Conservation (phyloP, 805 yeast genomes). For the baker's yeast (Saccharomyces cerevisiae) region DNA sequence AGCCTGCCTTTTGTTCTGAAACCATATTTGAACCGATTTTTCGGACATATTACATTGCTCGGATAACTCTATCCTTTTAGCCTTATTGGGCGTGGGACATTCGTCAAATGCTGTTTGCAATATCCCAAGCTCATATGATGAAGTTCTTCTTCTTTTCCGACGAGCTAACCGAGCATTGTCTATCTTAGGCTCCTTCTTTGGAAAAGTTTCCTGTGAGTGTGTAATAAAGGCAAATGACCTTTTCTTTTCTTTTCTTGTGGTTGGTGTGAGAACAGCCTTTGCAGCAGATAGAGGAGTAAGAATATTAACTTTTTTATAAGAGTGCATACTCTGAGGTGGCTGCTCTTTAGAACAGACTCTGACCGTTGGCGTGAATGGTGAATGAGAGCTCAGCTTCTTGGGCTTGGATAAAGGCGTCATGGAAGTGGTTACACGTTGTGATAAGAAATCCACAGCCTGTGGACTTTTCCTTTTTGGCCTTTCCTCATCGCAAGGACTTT, state of each 20-base stretch:
- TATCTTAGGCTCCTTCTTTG: slow-evolving; percentile 65
- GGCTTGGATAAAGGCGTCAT: background rate
- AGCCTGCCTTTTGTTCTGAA: slow-evolving; percentile 87
- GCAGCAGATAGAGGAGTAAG: slow-evolving; percentile 28
- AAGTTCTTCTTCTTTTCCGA: slow-evolving; percentile 87
- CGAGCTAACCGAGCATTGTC: slow-evolving; percentile 84
- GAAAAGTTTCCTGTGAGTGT: slow-evolving; percentile 81
- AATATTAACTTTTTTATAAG: slow-evolving; percentile 15
- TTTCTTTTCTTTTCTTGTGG: slow-evolving; percentile 25
- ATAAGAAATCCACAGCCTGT: background rate
- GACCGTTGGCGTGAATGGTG: background rate
- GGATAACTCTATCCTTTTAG: slow-evolving; percentile 69
- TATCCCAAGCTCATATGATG: slow-evolving; percentile 72
- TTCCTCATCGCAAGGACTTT: background rate
- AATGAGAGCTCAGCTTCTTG: background rate
- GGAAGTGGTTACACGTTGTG: background rate
- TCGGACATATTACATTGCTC: slow-evolving; percentile 78
- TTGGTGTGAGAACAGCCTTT: slow-evolving; percentile 27
- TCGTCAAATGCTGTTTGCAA: slow-evolving; percentile 66
- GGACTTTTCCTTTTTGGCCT: background rate
- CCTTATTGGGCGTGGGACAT: slow-evolving; percentile 74
- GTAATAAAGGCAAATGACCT: slow-evolving; percentile 70
- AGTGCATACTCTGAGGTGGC: background rate
- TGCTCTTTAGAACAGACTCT: background rate
- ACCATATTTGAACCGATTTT: slow-evolving; percentile 96